Base-by-base conservation (phyloP, 805 yeast genomes). In the Lachancea quebecensis region DNA sequence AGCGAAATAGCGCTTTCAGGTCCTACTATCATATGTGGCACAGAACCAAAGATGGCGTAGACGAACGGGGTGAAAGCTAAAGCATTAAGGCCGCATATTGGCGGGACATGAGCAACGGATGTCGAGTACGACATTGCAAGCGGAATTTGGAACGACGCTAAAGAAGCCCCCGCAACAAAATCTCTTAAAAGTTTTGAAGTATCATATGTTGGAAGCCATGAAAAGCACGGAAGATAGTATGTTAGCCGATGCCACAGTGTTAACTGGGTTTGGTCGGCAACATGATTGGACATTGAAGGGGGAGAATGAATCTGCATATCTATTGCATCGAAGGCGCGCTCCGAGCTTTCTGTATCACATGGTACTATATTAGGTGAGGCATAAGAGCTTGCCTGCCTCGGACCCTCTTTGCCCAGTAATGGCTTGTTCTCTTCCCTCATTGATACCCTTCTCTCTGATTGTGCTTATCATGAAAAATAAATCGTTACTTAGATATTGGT, bases 91-190 rank as follows among this genome's bases (percentile, higher is more conserved):
- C 96, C 96, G 51, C 84, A 78, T 2, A 83, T 63, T 0, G 95
- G 86, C 10, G 93, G 91, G 10, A 87, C 82, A 55, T 82, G 87
- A 1, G 95, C 95, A 38, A 89, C 70, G 0, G 95, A 81, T 0
- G 87, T 81, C 3, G 96, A 93, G 57, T 84, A 84, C 0, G 75
- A 71, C 40, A 71, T 52, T 50, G 89, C 83, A 44, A 91, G 69
- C 1, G 99, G 98, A 40, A 91, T 79, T 61, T 90, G 97, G 65
- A 89, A 91, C 4, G 93, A 82, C 0, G 96, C 96, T 31, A 90
- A 64, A 0, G 97, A 81, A 4, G 88, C 56, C 0, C 99, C 98
- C 2, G 96, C 95, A 14, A 83, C 65, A 8, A 85, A 57, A 58
- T 91, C 99, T 16, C 79, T 73, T 2, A 76, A 18, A 36, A 81